phyloP scores from a whole-genome alignment of 768 basidiomycete genomes.

The Amanita polypyramis region DNA sequence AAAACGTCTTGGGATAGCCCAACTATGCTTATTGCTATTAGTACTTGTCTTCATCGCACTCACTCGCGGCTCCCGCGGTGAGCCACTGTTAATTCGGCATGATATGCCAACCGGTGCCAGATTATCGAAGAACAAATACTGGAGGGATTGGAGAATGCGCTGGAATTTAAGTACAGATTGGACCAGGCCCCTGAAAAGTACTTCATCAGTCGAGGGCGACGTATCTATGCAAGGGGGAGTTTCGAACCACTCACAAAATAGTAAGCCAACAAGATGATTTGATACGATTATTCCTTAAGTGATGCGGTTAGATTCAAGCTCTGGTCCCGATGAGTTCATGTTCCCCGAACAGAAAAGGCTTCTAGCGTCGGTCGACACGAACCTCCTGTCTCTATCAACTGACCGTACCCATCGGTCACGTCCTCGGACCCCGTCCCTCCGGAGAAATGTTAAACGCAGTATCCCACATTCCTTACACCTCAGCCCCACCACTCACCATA shows the following conservation, averaged over 20 bases:
- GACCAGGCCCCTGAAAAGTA: slow-evolving; percentile 27
- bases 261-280: slow-evolving; percentile 5
- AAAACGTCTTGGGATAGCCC: slow-evolving; percentile 82
- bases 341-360: not conserved
- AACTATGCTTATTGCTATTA: slow-evolving; percentile 72
- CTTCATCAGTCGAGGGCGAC: slow-evolving; percentile 12
- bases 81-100: not conserved
- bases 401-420: not conserved
- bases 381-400: slow-evolving; percentile 6
- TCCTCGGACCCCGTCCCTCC: slow-evolving; percentile 19
- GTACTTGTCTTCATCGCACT: slow-evolving; percentile 82
- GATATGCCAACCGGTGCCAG: slow-evolving; percentile 12
- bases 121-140: slow-evolving; percentile 14
- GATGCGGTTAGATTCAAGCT: not conserved
- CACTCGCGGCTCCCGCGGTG: slow-evolving; percentile 58
- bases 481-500: not conserved
- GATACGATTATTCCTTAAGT: not conserved
- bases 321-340: not conserved
- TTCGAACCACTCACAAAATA: slow-evolving; percentile 16
- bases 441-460: slow-evolving; percentile 9
- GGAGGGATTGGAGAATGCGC: slow-evolving; percentile 47
- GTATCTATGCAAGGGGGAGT: slow-evolving; percentile 10
- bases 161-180: slow-evolving; percentile 48
- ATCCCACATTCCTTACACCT: not conserved
- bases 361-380: slow-evolving; percentile 1